phyloP scores from a whole-genome alignment of 2,329 filamentous ascomycete species.

The Ceratocystiopsis minuta region DNA sequence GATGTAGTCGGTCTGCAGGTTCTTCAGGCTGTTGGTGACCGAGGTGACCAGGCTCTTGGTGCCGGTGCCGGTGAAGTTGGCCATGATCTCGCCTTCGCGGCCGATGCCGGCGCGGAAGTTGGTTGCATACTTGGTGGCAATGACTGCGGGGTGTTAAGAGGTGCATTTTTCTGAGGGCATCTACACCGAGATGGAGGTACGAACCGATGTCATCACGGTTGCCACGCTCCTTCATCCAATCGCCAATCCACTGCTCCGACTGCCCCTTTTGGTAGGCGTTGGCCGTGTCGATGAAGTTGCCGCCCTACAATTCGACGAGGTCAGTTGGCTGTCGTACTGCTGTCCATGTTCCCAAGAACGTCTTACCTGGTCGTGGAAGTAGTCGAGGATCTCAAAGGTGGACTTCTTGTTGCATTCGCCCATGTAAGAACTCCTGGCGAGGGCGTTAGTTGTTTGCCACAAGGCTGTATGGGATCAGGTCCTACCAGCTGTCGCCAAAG shows the following conservation, averaged over 20 bases:
- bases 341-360: not conserved
- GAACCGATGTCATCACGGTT: slow-evolving; percentile 45
- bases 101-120: slow-evolving; percentile 25
- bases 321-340: no score
- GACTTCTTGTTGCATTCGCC: slow-evolving; percentile 46
- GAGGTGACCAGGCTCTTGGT: slow-evolving; percentile 41
- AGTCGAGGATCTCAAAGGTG: slow-evolving; percentile 46
- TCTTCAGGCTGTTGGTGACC: slow-evolving; percentile 36
- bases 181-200: slow-evolving; percentile 5
- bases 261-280: slow-evolving; percentile 49
- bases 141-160: slow-evolving; percentile 24
- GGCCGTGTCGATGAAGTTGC: slow-evolving; percentile 58
- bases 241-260: slow-evolving; percentile 48
- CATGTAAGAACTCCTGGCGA: slow-evolving; percentile 31
- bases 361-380: slow-evolving; percentile 37
- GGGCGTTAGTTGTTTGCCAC: not conserved
- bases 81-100: slow-evolving; percentile 22
- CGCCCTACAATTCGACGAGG: no score
- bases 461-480: not conserved
- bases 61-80: slow-evolving; percentile 40
- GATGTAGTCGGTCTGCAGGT: slow-evolving; percentile 50
- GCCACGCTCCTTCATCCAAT: slow-evolving; percentile 49
- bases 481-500: slow-evolving; percentile 38
- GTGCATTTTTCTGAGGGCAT: not conserved
- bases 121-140: slow-evolving; percentile 52